These are phyloP conservation scores for Xerocomellus amylosporus DNA, from an alignment of 768 basidiomycete genomes.

Conservation along the genomic window DNA sequence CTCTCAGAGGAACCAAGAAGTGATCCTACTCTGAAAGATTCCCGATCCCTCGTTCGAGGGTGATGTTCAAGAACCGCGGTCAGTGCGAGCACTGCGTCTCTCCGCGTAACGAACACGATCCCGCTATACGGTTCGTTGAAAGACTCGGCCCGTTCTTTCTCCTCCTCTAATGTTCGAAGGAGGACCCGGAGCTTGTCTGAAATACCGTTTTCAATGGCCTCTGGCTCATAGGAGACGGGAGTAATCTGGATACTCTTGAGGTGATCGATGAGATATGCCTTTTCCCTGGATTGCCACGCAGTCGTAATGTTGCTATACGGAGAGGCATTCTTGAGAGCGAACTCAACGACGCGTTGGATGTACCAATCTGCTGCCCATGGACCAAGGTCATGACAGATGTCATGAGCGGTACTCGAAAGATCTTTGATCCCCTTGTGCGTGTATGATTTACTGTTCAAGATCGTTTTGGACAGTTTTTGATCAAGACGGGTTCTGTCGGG, in stretches of 20 bases:
- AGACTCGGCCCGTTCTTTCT: constrained; percentile 53
- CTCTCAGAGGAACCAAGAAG: constrained; percentile 66
- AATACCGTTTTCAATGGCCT: constrained; percentile 49
- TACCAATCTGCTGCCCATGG: constrained; percentile 82
- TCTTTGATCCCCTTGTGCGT: constrained; percentile 66
- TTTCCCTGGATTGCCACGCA: constrained; percentile 57
- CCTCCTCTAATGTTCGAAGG: constrained; percentile 49
- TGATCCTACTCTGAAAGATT: constrained; percentile 52
- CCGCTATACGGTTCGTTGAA: constrained; percentile 60
- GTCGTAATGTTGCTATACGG: constrained; percentile 50
- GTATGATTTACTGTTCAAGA: constrained; percentile 57
- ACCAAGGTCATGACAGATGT: constrained; percentile 61
- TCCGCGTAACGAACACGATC: constrained; percentile 74
- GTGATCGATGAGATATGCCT: constrained; percentile 53
- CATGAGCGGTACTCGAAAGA: constrained; percentile 51
- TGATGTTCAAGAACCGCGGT: constrained; percentile 58
- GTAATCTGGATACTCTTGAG: constrained; percentile 44
- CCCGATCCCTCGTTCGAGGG: constrained; percentile 44
- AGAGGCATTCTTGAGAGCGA: constrained; percentile 44
- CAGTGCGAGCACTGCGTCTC: constrained; percentile 71
- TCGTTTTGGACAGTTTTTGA: constrained; percentile 60
- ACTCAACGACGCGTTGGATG: constrained; percentile 54
- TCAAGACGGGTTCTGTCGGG: constrained; percentile 53
- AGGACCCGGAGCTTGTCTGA: constrained; percentile 60
- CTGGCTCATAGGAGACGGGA: constrained; percentile 47